These are phyloP conservation scores for Artemisia annua DNA, from an alignment of 129 eudicot genomes.

Conservation along the genomic window DNA sequence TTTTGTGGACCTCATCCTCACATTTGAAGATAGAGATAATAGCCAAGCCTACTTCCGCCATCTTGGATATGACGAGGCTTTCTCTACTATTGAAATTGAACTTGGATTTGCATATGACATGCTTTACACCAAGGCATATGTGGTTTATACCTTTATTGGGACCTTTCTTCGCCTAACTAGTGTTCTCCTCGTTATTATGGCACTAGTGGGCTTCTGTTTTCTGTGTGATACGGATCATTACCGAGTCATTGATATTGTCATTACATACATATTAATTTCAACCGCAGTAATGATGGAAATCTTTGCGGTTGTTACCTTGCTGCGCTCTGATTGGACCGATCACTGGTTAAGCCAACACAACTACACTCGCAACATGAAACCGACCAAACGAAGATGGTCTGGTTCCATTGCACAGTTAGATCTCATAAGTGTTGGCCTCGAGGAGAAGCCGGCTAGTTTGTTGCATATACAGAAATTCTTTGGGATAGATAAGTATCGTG, in stretches of 20 bases:
- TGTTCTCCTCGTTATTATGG: conserved; percentile 14
- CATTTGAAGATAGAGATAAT: too few relatives aligned
- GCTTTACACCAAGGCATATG: conserved; percentile 45
- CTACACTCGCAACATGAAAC: conserved; percentile 10
- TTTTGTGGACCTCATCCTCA: too few relatives aligned
- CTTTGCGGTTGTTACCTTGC: conserved; percentile 18
- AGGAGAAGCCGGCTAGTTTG: conserved; percentile 28
- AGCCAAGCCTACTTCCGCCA: too few relatives aligned
- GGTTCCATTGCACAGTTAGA: conserved; percentile 49
- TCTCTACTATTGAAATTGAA: too few relatives aligned
- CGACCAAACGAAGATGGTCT: conserved; percentile 47
- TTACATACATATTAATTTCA: conserved; percentile 40
- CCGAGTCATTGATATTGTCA: conserved; percentile 23
- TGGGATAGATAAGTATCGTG: conserved; percentile 8
- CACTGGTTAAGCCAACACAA: conserved; percentile 39
- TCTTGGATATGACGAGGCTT: too few relatives aligned
- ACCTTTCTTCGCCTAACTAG: conserved; percentile 30
- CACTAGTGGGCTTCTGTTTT: conserved; percentile 21
- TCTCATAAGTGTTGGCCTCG: conserved; percentile 29
- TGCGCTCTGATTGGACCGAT: conserved; percentile 49
- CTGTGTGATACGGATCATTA: conserved; percentile 17
- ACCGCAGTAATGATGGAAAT: conserved; percentile 40
- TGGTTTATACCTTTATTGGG: conserved; percentile 30
- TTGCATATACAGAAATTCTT: conserved; percentile 26
- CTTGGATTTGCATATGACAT: too few relatives aligned